Conservation (phyloP, 2,329 filamentous ascomycete genomes). For the Curvularia spicifera region DNA sequence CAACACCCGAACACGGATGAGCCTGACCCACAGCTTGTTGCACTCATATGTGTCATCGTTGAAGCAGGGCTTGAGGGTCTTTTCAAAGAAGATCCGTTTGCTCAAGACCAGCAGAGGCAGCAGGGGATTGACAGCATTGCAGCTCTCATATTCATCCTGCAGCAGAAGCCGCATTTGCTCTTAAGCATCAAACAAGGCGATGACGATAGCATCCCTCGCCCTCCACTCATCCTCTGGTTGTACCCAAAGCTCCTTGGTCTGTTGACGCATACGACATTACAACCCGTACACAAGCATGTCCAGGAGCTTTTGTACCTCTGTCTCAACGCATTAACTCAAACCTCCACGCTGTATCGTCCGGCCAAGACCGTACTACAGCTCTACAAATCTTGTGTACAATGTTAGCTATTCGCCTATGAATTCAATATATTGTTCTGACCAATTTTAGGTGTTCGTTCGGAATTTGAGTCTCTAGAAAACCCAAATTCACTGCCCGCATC, state of each 20-base stretch:
- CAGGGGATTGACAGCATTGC: constrained; percentile 76
- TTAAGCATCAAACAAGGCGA: constrained; percentile 43
- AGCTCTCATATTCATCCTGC: constrained; percentile 76
- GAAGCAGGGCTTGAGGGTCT: constrained; percentile 77
- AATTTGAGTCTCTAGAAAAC: constrained; percentile 49
- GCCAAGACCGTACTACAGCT: constrained; percentile 45
- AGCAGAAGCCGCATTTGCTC: constrained; percentile 75
- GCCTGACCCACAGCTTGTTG: constrained; percentile 76
- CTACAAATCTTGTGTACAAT: constrained; percentile 51
- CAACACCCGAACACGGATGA: constrained; percentile 58
- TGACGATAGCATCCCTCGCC: constrained; percentile 42
- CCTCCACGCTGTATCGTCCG: constrained; percentile 45
- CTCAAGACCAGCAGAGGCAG: constrained; percentile 61
- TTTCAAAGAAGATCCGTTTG: constrained; percentile 71
- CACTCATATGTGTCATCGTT: constrained; percentile 82
- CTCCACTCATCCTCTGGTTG: constrained; percentile 62
- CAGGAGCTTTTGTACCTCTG: constrained; percentile 47
- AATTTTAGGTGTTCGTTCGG: constrained; percentile 54
- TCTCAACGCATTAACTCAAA: constrained; percentile 46
- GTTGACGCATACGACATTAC: constrained; percentile 51
- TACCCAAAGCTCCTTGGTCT: constrained; percentile 60
- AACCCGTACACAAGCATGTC: constrained; percentile 50
- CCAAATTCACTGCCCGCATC: constrained; percentile 11
- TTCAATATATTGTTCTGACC: constrained; percentile 7
- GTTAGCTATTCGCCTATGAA: constrained; percentile 34